Conservation (phyloP, 2,329 filamentous ascomycete genomes). For the Neonectria faginata region DNA sequence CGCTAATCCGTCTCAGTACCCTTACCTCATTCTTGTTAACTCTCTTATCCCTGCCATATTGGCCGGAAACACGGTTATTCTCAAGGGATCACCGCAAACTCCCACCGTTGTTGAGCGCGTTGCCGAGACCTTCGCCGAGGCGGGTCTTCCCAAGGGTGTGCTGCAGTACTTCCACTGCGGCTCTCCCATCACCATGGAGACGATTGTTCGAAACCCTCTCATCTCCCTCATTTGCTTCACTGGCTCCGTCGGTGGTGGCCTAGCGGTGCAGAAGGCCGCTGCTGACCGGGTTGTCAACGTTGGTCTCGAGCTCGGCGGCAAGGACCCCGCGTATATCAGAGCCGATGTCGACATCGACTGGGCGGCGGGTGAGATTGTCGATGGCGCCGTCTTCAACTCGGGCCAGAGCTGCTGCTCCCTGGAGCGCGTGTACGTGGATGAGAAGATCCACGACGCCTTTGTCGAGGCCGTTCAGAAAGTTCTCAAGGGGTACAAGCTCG, state of each 20-base stretch:
- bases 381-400: slow-evolving; percentile 97
- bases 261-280: slow-evolving; percentile 87
- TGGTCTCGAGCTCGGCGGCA: slow-evolving; percentile 91
- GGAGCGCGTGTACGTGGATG: slow-evolving; percentile 91
- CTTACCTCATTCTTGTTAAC: slow-evolving; percentile 93
- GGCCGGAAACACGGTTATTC: slow-evolving; percentile 88
- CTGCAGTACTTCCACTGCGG: slow-evolving; percentile 95
- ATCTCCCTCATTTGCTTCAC: slow-evolving; percentile 92
- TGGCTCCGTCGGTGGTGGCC: slow-evolving; percentile 87
- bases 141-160: slow-evolving; percentile 84
- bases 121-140: slow-evolving; percentile 78
- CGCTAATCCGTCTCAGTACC: slow-evolving; percentile 71
- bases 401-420: slow-evolving; percentile 98
- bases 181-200: slow-evolving; percentile 79
- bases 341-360: slow-evolving; percentile 88
- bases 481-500: slow-evolving; percentile 83
- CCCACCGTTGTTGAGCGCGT: slow-evolving; percentile 92
- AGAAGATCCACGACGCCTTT: slow-evolving; percentile 85
- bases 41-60: slow-evolving; percentile 92
- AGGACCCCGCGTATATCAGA: slow-evolving; percentile 92
- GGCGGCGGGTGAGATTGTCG: slow-evolving; percentile 94
- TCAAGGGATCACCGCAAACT: slow-evolving; percentile 96
- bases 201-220: slow-evolving; percentile 80
- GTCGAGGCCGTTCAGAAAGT: slow-evolving; percentile 83
- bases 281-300: slow-evolving; percentile 87